Percentiles rank a stretch among this genome's conserved stretches.
phyloP scores from a whole-genome alignment of 1,139 yeast species.

The Saccharomyces hybrid region DNA sequence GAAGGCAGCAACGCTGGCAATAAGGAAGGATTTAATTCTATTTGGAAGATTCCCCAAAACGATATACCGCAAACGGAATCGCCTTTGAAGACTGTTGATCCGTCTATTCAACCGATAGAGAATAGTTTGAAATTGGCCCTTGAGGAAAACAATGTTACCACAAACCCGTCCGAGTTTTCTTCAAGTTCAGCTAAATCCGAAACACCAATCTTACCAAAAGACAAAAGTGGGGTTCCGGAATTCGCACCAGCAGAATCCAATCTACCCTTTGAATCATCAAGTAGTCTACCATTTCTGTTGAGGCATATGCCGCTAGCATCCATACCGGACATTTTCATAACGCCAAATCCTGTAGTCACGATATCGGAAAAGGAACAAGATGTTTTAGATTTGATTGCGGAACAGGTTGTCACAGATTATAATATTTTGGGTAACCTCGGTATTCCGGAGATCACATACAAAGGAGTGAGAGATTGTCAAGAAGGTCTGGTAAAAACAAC shows the following conservation, averaged over 20 bases:
- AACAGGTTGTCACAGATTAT: conserved; percentile 41
- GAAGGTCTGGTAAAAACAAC: conserved; percentile 22
- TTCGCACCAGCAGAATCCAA: conserved; percentile 9
- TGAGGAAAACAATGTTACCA: neutral
- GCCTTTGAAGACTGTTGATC: conserved; percentile 14
- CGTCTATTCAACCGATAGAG: conserved; percentile 3
- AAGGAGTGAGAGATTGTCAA: conserved; percentile 15
- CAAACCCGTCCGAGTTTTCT: neutral
- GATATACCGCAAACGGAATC: conserved; percentile 19
- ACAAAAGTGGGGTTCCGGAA: conserved; percentile 6
- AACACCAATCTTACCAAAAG: conserved; percentile 5
- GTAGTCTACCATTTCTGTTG: conserved; percentile 56
- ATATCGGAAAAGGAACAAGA: conserved; percentile 17
- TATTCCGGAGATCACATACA: conserved; percentile 16
- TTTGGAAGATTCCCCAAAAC: conserved; percentile 23
- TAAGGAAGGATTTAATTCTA: conserved; percentile 20
- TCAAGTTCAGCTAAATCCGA: neutral
- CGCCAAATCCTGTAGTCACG: conserved; percentile 22
- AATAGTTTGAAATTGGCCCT: neutral
- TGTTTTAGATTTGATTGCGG: conserved; percentile 32
- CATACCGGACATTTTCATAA: conserved; percentile 46
- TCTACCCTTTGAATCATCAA: conserved; percentile 29
- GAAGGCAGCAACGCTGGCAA: conserved; percentile 6
- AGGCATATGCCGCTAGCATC: conserved; percentile 54
- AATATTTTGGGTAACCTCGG: conserved; percentile 25